A percentile compares a stretch with the other conserved stretches of the same genome.
phyloP scores from a whole-genome alignment of 2,329 filamentous ascomycete species.

The Fusarium drepaniforme region DNA sequence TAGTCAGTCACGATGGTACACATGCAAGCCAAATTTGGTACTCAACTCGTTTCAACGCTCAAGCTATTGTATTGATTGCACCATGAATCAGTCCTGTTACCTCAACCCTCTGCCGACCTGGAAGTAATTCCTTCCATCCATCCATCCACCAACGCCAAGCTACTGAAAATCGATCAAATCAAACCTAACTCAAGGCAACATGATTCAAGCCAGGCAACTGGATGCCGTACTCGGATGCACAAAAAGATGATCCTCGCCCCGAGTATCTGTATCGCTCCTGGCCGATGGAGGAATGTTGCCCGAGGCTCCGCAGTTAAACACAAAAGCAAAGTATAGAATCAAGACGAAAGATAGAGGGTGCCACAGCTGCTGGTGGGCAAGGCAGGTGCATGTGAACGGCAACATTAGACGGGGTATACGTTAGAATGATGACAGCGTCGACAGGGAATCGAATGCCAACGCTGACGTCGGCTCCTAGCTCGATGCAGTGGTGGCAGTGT shows the following conservation, averaged over 20 bases:
- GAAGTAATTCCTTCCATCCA: constrained; percentile 37
- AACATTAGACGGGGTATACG: constrained; percentile 41
- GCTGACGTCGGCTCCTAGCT: constrained; percentile 43
- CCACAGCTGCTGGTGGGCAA: constrained; percentile 14
- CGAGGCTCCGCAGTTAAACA: constrained; percentile 7
- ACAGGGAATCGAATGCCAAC: constrained; percentile 22
- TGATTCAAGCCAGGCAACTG: constrained; percentile 18
- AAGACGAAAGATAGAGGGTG: constrained; percentile 27
- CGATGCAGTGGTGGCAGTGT: constrained; percentile 40
- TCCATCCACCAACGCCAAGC: constrained; percentile 45
- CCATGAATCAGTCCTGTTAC: constrained; percentile 26
- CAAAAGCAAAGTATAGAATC: constrained; percentile 11
- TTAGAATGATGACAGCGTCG: constrained; percentile 26
- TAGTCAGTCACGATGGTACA: neutral
- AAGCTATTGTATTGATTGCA: constrained; percentile 34
- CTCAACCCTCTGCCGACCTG: constrained; percentile 18
- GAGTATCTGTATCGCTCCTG: constrained; percentile 13
- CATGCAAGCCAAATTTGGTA: neutral
- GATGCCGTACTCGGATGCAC: constrained; percentile 20
- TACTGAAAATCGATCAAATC: constrained; percentile 39
- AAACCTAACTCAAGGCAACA: constrained; percentile 21
- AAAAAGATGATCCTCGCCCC: constrained; percentile 16
- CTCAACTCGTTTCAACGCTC: constrained; percentile 33
- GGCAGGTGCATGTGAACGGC: constrained; percentile 2
- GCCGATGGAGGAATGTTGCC: constrained; percentile 18